A percentile compares a stretch with the other conserved stretches of the same genome.
Evolutionary conservation across 495 filamentous ascomycete species (phyloP).

Genomic region (Stereocaulon alpinum): DNA sequence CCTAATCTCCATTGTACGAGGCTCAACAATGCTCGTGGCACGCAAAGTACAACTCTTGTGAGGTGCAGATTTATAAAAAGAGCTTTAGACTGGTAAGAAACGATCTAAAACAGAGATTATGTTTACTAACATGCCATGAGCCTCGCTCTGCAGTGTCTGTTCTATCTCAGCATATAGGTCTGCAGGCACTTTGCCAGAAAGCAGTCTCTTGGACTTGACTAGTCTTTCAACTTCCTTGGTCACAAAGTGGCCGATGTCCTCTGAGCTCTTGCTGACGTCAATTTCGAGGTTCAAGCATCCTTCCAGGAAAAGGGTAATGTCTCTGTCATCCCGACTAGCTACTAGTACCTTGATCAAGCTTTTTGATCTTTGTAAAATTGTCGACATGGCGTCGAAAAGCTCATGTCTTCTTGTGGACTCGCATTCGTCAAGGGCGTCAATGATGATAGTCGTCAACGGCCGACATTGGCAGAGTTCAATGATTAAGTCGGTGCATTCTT

Average conservation of each 20-base stretch:
- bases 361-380: neutral
- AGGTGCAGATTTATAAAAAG: too few species aligned
- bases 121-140: constrained; percentile 13
- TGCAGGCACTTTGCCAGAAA: neutral
- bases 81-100: neutral
- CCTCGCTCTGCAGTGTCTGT: neutral
- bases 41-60: too few species aligned
- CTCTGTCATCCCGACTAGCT: neutral
- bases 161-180: neutral
- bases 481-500: constrained; percentile 5
- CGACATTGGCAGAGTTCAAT: constrained; percentile 1
- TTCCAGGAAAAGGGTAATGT: neutral
- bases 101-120: neutral
- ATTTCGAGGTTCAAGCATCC: constrained; percentile 7
- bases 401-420: neutral
- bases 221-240: neutral
- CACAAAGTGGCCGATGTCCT: constrained; percentile 6
- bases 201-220: constrained; percentile 3
- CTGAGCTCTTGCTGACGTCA: neutral
- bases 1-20: too few species aligned
- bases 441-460: neutral
- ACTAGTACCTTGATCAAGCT: neutral
- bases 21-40: too few species aligned
- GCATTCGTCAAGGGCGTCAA: neutral
- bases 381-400: neutral